Conservation (phyloP, 805 yeast species). For the Candida namnaoensis region DNA sequence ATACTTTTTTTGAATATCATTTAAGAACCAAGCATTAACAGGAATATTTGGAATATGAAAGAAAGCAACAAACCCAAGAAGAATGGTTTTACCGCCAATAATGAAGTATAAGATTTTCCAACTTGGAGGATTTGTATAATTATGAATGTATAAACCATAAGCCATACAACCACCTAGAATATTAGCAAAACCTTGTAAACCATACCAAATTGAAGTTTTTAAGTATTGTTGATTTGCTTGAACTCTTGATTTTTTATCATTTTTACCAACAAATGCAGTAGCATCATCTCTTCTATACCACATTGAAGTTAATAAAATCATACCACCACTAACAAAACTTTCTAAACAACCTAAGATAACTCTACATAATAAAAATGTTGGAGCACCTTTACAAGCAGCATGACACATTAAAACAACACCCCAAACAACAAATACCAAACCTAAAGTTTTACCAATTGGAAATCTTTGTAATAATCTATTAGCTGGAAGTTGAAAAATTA, state of each 20-base stretch:
- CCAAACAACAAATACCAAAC: slow-evolving; percentile 24
- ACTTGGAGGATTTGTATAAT: slow-evolving; percentile 20
- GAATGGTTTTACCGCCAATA: slow-evolving; percentile 41
- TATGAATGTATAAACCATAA: slow-evolving; percentile 30
- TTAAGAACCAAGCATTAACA: slow-evolving; percentile 26
- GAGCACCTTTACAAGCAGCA: slow-evolving; percentile 18
- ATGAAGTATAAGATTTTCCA: slow-evolving; percentile 48
- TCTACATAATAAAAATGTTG: neutral
- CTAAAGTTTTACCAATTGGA: slow-evolving; percentile 27
- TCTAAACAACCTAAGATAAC: neutral
- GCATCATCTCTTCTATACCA: slow-evolving; percentile 39
- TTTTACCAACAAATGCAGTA: neutral
- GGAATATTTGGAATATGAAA: slow-evolving; percentile 41
- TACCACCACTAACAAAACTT: slow-evolving; percentile 14
- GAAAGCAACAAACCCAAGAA: slow-evolving; percentile 29
- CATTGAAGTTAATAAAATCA: slow-evolving; percentile 29
- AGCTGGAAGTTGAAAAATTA: slow-evolving; percentile 23
- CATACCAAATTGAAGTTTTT: slow-evolving; percentile 33
- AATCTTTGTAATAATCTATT: slow-evolving; percentile 23
- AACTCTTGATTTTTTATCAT: neutral
- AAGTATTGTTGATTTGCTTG: slow-evolving; percentile 24
- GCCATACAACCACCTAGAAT: slow-evolving; percentile 40
- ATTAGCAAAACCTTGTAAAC: slow-evolving; percentile 32
- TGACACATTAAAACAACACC: slow-evolving; percentile 23
- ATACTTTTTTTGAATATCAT: slow-evolving; percentile 28